phyloP scores from a whole-genome alignment of 2,329 filamentous ascomycete genomes.

The Pseudopyricularia cyperi region DNA sequence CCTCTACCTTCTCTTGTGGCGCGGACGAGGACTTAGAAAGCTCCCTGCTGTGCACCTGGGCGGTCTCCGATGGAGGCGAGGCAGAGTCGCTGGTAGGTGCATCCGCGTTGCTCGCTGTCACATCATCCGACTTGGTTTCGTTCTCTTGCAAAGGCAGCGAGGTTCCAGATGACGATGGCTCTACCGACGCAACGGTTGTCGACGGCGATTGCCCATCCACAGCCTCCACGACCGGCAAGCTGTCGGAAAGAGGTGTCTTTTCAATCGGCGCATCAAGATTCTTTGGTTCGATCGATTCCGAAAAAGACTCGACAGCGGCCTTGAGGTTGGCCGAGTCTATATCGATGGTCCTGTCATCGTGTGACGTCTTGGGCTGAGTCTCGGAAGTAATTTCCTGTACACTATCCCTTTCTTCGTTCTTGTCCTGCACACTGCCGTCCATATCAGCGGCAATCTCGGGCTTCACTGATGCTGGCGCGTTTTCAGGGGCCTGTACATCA shows the following conservation, averaged over 20 bases:
- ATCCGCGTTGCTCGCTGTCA: background rate
- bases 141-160: background rate
- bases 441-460: background rate
- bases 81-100: background rate
- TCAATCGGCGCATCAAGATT: background rate
- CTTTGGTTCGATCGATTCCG: background rate
- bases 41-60: background rate
- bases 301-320: background rate
- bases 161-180: background rate
- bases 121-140: slow-evolving; percentile 1
- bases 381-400: background rate
- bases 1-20: background rate
- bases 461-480: background rate
- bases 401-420: background rate
- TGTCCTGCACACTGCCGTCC: background rate
- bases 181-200: background rate
- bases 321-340: background rate
- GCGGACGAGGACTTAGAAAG: background rate
- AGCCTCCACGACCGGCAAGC: background rate
- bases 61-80: background rate
- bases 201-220: background rate
- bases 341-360: background rate
- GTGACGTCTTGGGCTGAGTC: background rate
- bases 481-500: slow-evolving; percentile 8
- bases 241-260: background rate